A percentile compares a stretch with the other conserved stretches of the same genome.
phyloP scores from a whole-genome alignment of 2,329 filamentous ascomycete species.

The Colletotrichum chrysophilum region DNA sequence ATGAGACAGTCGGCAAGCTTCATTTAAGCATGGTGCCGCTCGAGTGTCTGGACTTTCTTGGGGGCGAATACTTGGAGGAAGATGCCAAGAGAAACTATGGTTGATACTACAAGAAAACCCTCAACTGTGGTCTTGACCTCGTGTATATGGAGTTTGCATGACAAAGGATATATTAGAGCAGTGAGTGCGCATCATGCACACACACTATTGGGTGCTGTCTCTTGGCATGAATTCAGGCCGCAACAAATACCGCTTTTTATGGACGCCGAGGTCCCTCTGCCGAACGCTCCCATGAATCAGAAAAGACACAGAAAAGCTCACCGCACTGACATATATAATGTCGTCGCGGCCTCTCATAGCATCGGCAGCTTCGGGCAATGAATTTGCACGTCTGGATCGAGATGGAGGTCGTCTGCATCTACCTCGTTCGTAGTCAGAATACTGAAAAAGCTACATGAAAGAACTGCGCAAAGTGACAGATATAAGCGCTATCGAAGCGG shows the following conservation, averaged over 20 bases:
- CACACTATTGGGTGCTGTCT: not conserved
- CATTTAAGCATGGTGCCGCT: no score
- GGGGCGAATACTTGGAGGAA: not conserved
- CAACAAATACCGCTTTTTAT: fast-evolving
- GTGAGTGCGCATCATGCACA: no score
- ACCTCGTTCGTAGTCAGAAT: fast-evolving
- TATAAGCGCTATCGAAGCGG: fast-evolving
- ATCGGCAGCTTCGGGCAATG: no score
- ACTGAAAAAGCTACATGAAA: fast-evolving
- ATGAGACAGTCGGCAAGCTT: no score
- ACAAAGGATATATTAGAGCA: not conserved
- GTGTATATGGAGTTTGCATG: not conserved
- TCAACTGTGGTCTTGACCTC: not conserved
- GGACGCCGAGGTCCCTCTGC: fast-evolving
- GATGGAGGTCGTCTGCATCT: not conserved
- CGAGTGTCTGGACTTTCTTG: fast-evolving
- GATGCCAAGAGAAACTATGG: fast-evolving
- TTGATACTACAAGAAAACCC: no score
- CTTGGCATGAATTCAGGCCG: not conserved
- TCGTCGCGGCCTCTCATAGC: no score
- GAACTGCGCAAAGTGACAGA: fast-evolving
- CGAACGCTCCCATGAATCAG: not conserved
- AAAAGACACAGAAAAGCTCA: fast-evolving
- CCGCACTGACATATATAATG: not conserved
- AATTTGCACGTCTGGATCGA: not conserved